Percentiles rank a stretch among this genome's conserved stretches.
phyloP scores from a whole-genome alignment of 768 basidiomycete species.

The Tricholoma saponaceum region DNA sequence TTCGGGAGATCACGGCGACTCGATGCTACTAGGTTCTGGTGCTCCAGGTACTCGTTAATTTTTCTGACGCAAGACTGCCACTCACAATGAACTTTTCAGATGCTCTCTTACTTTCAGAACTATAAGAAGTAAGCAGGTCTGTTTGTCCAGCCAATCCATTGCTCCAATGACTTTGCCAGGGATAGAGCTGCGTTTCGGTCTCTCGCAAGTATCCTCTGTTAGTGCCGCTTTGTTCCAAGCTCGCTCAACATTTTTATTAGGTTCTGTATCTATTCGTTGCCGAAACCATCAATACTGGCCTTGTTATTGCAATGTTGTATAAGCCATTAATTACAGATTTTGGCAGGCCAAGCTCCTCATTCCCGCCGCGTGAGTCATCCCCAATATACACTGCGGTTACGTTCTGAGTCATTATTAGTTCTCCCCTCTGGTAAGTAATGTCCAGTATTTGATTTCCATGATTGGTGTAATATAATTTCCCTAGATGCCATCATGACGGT shows the following conservation, averaged over 20 bases:
- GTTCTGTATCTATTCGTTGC: constrained; percentile 38
- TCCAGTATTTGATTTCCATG: neutral
- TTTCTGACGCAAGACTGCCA: neutral
- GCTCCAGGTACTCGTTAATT: constrained; percentile 25
- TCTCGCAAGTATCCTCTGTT: constrained; percentile 25
- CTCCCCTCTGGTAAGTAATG: constrained; percentile 20
- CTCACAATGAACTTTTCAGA: constrained; percentile 5
- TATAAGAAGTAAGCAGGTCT: constrained; percentile 31
- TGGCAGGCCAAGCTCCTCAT: constrained; percentile 27
- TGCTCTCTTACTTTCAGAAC: constrained; percentile 30
- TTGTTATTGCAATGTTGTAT: constrained; percentile 42
- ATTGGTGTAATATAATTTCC: neutral
- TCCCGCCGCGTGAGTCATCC: constrained; percentile 27
- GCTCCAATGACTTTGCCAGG: constrained; percentile 18
- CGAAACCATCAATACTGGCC: constrained; percentile 40
- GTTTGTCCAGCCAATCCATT: neutral
- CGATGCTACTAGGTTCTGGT: constrained; percentile 27
- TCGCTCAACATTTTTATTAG: constrained; percentile 13
- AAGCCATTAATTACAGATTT: constrained; percentile 41
- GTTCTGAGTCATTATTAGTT: constrained; percentile 13
- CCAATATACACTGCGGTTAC: constrained; percentile 10
- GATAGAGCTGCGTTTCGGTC: constrained; percentile 39
- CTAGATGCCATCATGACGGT: constrained; percentile 25
- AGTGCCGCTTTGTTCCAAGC: neutral
- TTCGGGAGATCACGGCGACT: neutral